Conservation (phyloP, 441 rosid genomes). For the Populus hybrid region DNA sequence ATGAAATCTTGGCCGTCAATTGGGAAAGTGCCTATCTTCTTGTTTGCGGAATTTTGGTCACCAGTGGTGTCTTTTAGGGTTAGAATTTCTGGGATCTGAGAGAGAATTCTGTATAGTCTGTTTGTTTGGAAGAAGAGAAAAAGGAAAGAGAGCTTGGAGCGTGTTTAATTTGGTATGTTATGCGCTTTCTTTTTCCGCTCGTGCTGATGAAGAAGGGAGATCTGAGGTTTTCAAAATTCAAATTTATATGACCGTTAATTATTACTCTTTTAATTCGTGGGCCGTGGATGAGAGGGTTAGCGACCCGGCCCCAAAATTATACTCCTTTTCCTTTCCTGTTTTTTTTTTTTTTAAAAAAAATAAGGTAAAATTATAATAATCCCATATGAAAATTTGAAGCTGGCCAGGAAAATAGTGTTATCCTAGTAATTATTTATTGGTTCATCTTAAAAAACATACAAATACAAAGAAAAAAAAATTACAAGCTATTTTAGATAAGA, state of each 20-base stretch:
- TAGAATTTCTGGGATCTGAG: neutral
- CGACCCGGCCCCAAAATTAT: neutral
- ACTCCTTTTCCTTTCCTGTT: neutral
- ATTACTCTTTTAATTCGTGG: neutral
- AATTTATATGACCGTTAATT: neutral
- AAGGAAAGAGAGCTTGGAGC: neutral
- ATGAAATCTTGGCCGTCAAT: neutral
- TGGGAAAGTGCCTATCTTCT: neutral
- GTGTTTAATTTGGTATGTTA: neutral
- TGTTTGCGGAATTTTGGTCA: neutral
- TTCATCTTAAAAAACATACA: too few species aligned
- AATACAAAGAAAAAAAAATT: too few species aligned
- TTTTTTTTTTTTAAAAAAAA: too few species aligned
- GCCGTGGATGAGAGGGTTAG: neutral
- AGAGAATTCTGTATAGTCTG: neutral
- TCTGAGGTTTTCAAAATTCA: neutral
- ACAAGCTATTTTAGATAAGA: too few species aligned
- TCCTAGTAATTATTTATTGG: too few species aligned
- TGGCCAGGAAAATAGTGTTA: too few species aligned
- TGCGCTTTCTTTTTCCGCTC: neutral
- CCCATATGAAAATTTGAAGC: too few species aligned
- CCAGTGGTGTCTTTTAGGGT: neutral
- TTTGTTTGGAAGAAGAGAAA: neutral
- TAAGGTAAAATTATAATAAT: neutral
- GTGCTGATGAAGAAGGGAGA: neutral